These are phyloP conservation scores for Vitis hybrid DNA, from an alignment of 177 flowering plant species.

Conservation along the genomic window DNA sequence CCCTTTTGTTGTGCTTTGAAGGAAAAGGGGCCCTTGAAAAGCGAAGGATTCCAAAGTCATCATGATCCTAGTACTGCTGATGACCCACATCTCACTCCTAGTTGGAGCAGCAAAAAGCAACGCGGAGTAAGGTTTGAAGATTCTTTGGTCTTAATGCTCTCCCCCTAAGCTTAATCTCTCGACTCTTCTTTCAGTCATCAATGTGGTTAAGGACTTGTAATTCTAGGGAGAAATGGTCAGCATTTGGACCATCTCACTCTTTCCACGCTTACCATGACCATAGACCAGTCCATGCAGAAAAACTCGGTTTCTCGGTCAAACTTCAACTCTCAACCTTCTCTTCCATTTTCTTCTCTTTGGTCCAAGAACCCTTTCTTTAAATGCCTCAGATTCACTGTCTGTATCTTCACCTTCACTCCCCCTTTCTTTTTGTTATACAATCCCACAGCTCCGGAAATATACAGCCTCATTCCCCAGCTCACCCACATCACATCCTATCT, in stretches of 20 bases:
- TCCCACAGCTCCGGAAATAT: not conserved
- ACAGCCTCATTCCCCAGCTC: not conserved
- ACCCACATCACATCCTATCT: not conserved
- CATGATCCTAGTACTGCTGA: no score
- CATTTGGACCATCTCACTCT: slow-evolving; percentile 27
- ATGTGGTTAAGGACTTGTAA: not conserved
- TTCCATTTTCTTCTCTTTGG: not conserved
- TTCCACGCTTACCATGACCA: slow-evolving; percentile 31
- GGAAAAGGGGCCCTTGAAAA: no score
- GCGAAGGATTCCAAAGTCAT: no score
- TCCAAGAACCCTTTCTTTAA: slow-evolving; percentile 14
- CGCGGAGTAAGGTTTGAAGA: slow-evolving; percentile 28
- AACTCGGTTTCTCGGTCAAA: slow-evolving; percentile 72
- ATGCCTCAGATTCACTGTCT: slow-evolving; percentile 1
- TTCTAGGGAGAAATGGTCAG: slow-evolving; percentile 47
- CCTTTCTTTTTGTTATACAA: not conserved
- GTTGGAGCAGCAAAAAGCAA: slow-evolving; percentile 2
- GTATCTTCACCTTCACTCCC: not conserved
- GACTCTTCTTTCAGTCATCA: not conserved
- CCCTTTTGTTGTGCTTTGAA: no score
- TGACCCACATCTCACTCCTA: not conserved
- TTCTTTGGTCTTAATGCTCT: slow-evolving; percentile 9
- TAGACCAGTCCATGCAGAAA: slow-evolving; percentile 48
- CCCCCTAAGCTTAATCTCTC: not conserved
- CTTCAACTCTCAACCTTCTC: slow-evolving; percentile 15